Conservation (phyloP, 257 asterid genomes). For the Solanum bukasovii region DNA sequence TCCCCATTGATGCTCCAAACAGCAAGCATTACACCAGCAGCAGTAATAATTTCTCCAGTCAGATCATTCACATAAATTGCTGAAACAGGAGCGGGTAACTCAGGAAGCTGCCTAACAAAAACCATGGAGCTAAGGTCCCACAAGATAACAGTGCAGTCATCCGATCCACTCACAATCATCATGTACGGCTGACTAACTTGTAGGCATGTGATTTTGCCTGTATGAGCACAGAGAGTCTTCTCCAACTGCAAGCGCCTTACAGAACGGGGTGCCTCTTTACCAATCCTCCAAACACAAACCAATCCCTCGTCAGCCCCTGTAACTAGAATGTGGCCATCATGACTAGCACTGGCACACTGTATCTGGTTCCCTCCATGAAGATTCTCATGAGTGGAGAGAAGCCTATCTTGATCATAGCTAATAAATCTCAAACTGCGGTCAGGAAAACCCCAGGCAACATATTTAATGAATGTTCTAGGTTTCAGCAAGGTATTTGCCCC, state of each 20-base stretch:
- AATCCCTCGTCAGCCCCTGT: slow-evolving; percentile 93
- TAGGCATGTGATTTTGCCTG: slow-evolving; percentile 73
- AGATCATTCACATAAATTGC: slow-evolving; percentile 83
- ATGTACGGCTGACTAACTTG: slow-evolving; percentile 93
- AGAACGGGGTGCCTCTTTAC: slow-evolving; percentile 71
- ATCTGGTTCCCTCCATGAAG: slow-evolving; percentile 98
- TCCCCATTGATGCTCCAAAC: slow-evolving; percentile 94
- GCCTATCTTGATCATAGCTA: slow-evolving; percentile 82
- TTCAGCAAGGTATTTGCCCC: slow-evolving; percentile 69
- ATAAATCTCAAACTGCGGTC: slow-evolving; percentile 87
- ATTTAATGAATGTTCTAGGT: slow-evolving; percentile 69
- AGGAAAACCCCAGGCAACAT: slow-evolving; percentile 93
- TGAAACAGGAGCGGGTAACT: slow-evolving; percentile 77
- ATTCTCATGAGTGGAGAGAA: slow-evolving; percentile 88
- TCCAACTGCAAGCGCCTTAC: slow-evolving; percentile 52
- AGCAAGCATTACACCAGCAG: slow-evolving; percentile 89
- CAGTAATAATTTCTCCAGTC: slow-evolving; percentile 83
- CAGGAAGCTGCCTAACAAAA: slow-evolving; percentile 83
- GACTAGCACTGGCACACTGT: slow-evolving; percentile 80
- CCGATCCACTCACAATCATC: slow-evolving; percentile 96
- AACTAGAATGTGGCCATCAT: slow-evolving; percentile 78
- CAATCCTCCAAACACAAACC: slow-evolving; percentile 78
- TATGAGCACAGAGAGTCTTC: slow-evolving; percentile 83
- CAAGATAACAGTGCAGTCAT: slow-evolving; percentile 74
- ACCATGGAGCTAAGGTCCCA: slow-evolving; percentile 95